Percentiles rank a stretch among this genome's conserved stretches.
These are phyloP conservation scores for Termitomyces titanicus DNA, from an alignment of 768 basidiomycete genomes.

Conservation along the genomic window DNA sequence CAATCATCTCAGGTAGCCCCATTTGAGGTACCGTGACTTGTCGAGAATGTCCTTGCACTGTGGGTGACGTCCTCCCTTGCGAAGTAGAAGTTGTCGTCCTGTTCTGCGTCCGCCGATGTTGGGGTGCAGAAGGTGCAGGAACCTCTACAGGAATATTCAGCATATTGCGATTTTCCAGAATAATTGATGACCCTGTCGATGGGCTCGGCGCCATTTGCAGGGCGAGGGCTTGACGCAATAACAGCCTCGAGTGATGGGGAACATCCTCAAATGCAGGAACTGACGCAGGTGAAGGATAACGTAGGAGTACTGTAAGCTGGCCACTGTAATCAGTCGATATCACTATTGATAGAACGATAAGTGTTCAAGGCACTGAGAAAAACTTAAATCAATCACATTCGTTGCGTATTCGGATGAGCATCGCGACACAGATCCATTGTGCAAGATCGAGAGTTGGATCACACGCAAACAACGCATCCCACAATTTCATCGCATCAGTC, in stretches of 20 bases:
- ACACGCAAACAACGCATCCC: slow-evolving; percentile 94
- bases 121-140: slow-evolving; percentile 39
- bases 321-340: slow-evolving; percentile 83
- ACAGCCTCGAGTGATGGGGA: slow-evolving; percentile 58
- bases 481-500: slow-evolving; percentile 78
- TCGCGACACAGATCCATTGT: slow-evolving; percentile 87
- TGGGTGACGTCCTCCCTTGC: slow-evolving; percentile 4
- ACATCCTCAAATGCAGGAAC: slow-evolving; percentile 29
- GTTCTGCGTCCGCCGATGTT: slow-evolving; percentile 32
- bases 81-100: slow-evolving; percentile 18
- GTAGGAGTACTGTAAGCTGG: slow-evolving; percentile 79
- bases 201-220: slow-evolving; percentile 73
- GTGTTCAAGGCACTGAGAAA: slow-evolving; percentile 8
- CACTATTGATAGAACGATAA: slow-evolving; percentile 42
- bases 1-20: slow-evolving; percentile 67
- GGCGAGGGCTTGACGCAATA: slow-evolving; percentile 81
- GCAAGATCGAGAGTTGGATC: slow-evolving; percentile 76
- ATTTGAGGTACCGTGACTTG: slow-evolving; percentile 40
- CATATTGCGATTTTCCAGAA: slow-evolving; percentile 78
- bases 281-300: slow-evolving; percentile 67
- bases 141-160: slow-evolving; percentile 71
- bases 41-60: slow-evolving; percentile 28
- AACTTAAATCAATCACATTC: slow-evolving; percentile 45
- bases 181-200: slow-evolving; percentile 70
- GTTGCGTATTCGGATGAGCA: slow-evolving; percentile 93